Base-by-base conservation (phyloP, 1,284 basidiomycete species). In the Malassezia vespertilionis region DNA sequence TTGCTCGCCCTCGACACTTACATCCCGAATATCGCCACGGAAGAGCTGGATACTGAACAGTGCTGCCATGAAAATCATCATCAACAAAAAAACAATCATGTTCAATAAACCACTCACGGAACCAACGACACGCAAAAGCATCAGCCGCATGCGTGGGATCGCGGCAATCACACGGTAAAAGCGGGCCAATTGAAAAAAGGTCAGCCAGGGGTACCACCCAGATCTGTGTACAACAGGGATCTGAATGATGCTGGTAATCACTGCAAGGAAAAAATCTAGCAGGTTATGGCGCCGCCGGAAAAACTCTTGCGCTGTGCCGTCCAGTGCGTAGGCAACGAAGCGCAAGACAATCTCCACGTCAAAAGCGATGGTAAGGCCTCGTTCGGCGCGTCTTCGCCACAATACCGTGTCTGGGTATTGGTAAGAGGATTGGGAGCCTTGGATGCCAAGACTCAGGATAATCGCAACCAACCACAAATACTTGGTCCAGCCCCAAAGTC, bases 81-180 rank as follows among this genome's bases (percentile, higher is more conserved):
- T 74, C 51, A 96, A 74, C 21, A 97, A 77, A 75, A 97, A 96
- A 30, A 91, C 72, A 12, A 86, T 80, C 87, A 95, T 95, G 77
- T 96, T 96, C 24, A 80, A 76, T 27, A 97, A 75, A 73, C 87
- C 89, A 53, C 82, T 82, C 75, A 95, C 81, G 69, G 88, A 90
- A 21, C 90, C 89, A 58, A 95, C 88, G 1, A 95, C 84, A 1
- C 83, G 82, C 6, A 58, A 35, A 11, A 68, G 46, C 44, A 69
- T 44, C 8, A 59, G 55, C 18, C 60, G 55, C 84, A 89, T 89
- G 45, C 85, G 76, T 2, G 88, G 88, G 12, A 91, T 78, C 34
- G 82, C 83, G 33, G 95, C 71, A 61, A 96, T 90, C 26, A 96
- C 86, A 1, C 91, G 78, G 71, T 97, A 96, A 75, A 95, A 96